Base-by-base conservation (phyloP, 108 stramenopile species). In the Nitzschia sp. region DNA sequence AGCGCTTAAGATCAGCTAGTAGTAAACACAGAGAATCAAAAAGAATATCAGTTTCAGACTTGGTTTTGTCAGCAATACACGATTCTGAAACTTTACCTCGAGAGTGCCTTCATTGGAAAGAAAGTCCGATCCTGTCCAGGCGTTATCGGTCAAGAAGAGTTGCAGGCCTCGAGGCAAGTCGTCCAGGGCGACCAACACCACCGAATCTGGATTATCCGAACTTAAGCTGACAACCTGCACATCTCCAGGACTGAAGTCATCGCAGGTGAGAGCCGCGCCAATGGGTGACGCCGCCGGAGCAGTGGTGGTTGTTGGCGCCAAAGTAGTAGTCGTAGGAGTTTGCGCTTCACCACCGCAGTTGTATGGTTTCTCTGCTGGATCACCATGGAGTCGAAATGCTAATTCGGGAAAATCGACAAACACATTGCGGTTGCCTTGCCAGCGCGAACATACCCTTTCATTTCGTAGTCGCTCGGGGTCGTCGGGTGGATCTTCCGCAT, bases 391-490 rank as follows among this genome's bases (percentile, higher is more conserved):
- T 0, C 19, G 27, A 3, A 29, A 17, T 1, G 80, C 90, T 33
- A 87, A 70, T 24, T 91, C 81, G 42, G 90, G 93, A 64, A 72
- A 80, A 59, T 91, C 93, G 11, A 94, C 79, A 78, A 91, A 94
- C 17, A 85, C 81, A 68, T 94, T 94, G 17, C 93, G 86, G 64
- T 94, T 94, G 9, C 87, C 87, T 70, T 94, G 93, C 80, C 80
- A 91, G 11, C 84, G 64, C 11, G 71, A 27, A 57, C 88, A 94
- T 21, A 90, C 74, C 5, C 65, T 57, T 2, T 74, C 71, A 71
- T 91, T 94, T n/a, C 93, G 70, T n/a, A 33, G 19, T 29, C 46
- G 35, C 63, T 94, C 93, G 8, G 35, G 59, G 27, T 84, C 81
- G 54, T 76, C 76, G 25, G 74, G 74, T 24, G 88, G 90, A 80